Base-by-base conservation (phyloP, 306 rosid genomes). In the Medicago ruthenica region DNA sequence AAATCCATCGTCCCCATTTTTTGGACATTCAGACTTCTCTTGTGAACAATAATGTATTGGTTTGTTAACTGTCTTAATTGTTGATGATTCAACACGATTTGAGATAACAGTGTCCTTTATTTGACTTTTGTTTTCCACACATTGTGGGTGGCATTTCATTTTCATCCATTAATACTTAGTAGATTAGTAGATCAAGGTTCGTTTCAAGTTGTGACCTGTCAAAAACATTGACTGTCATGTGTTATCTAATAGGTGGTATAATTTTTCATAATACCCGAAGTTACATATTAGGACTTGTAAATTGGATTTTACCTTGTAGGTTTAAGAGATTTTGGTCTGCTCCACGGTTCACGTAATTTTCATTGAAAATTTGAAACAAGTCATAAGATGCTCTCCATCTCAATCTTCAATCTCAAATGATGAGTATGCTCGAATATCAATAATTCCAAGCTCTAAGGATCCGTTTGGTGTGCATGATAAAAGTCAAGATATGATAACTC, bases 31-130 rank as follows among this genome's bases (percentile, higher is more conserved):
- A 2, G 70, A 41, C 22, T 77, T 61, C 74, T 67, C 27, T 14
- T 83, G 40, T 78, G 62, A 70, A 64, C 75, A 72, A 57, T 55
- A 20, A 57, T 68, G 41, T 41, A 68, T 70, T 39, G 7, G 27
- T 67, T 39, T 66, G 54, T 66, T 47, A 24, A 73, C 16, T 37
- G 48, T 41, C 76, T 66, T 66, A 39, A 76, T 55, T 42, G 11
- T 63, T 73, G 63, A 65, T 45, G n/a, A 9, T 65, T 73, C 27
- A 50, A 59, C 80, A 40, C 36, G 27, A 11, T 40, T 14, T 51
- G 62, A 20, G 50, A 48, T 34, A 71, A 67, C 57, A 44, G 6
- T 36, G 64, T 10, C 36, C 74, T 67, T 74, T 68, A 40, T 68
- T 70, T 65, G 51, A 31, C 63, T 31, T 53, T 18, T 58, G 3